Evolutionary conservation across 768 basidiomycete species (phyloP).

Genomic region (Suillus variegatus): DNA sequence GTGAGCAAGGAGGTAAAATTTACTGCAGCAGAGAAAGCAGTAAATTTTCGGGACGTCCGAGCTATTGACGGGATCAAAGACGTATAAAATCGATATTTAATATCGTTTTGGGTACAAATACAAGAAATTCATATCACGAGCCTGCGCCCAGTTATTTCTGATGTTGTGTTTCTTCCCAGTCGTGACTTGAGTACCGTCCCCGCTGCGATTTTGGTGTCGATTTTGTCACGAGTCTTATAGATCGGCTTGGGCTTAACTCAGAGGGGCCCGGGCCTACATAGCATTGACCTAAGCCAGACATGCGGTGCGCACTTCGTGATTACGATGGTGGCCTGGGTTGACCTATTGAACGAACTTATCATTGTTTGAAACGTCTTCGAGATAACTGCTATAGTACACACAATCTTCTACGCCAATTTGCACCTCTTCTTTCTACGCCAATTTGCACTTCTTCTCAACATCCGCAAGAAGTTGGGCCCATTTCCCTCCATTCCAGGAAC

Average conservation of each 20-base stretch:
- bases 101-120: background rate
- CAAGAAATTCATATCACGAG: background rate
- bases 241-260: too few relatives aligned
- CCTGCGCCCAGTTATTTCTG: background rate
- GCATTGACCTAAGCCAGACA: background rate
- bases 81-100: background rate
- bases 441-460: background rate
- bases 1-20: background rate
- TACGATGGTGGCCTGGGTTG: background rate
- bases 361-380: background rate
- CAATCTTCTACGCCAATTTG: background rate
- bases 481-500: background rate
- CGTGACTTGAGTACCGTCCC: background rate
- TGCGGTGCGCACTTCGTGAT: background rate
- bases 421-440: background rate
- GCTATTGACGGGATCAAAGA: background rate
- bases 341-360: background rate
- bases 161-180: background rate
- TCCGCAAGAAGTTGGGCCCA: background rate
- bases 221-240: background rate
- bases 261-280: too few relatives aligned
- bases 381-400: background rate
- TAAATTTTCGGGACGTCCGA: background rate
- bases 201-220: background rate
- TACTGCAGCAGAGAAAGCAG: background rate